phyloP scores from a whole-genome alignment of 768 basidiomycete species.

The Pisolithus orientalis region DNA sequence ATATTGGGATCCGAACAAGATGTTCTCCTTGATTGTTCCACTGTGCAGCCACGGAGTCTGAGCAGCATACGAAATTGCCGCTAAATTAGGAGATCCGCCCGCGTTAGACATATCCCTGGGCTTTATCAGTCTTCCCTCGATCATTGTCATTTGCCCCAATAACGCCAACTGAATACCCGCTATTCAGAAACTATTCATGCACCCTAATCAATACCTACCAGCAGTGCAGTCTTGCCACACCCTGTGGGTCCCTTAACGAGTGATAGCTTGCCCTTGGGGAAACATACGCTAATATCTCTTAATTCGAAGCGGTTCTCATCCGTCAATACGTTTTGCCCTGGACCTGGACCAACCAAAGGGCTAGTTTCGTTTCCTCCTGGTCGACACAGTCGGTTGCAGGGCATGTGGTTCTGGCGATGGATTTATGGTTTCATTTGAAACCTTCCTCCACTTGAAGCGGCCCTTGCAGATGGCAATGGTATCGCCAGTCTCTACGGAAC shows the following conservation, averaged over 20 bases:
- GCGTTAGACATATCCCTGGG: constrained; percentile 43
- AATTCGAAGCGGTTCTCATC: constrained; percentile 37
- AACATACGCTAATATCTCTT: constrained; percentile 36
- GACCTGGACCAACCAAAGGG: constrained; percentile 8
- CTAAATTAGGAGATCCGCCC: constrained; percentile 1
- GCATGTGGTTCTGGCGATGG: constrained; percentile 16
- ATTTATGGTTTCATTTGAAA: constrained; percentile 28
- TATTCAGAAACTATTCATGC: background rate
- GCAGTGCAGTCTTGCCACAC: constrained; percentile 43
- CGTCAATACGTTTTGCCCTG: constrained; percentile 4
- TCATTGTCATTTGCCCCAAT: constrained; percentile 35
- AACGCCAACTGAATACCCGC: constrained; percentile 23
- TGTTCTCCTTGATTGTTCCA: constrained; percentile 74
- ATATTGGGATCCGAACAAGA: constrained; percentile 65
- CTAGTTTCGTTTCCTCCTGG: constrained; percentile 1
- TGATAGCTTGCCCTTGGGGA: constrained; percentile 42
- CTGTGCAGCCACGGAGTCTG: constrained; percentile 69
- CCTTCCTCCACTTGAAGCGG: constrained; percentile 52
- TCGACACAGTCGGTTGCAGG: background rate
- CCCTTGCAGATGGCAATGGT: constrained; percentile 46
- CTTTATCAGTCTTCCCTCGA: constrained; percentile 31
- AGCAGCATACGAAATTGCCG: constrained; percentile 60
- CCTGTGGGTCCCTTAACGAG: constrained; percentile 44
- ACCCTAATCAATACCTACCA: constrained; percentile 19
- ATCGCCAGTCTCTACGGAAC: constrained; percentile 12